Evolutionary conservation across 495 filamentous ascomycete genomes (phyloP).

Genomic region (Penicillium flavigenum): DNA sequence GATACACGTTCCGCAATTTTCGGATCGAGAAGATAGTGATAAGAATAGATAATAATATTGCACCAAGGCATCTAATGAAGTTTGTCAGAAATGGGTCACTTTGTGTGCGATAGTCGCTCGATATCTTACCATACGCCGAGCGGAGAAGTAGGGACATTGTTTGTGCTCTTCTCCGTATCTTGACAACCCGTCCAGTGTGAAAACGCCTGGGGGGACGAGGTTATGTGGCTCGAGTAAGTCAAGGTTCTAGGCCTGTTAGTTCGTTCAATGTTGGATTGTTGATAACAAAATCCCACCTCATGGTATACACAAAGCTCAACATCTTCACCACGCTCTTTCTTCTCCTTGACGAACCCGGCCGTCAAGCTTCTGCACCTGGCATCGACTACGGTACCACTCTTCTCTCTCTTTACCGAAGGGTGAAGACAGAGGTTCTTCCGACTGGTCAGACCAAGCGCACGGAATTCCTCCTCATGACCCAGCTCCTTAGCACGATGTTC

Average conservation of each 20-base stretch:
- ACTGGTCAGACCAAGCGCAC: conserved; percentile 88
- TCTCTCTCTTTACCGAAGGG: conserved; percentile 91
- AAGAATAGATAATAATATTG: conserved; percentile 99
- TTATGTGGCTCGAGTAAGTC: conserved; percentile 93
- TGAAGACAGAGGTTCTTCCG: conserved; percentile 97
- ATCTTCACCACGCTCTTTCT: conserved; percentile 90
- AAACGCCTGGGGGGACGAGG: conserved; percentile 88
- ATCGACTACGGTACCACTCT: conserved; percentile 91
- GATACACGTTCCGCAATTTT: conserved; percentile 98
- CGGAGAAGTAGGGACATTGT: conserved; percentile 97
- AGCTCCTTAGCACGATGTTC: conserved; percentile 86
- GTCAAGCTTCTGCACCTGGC: conserved; percentile 93
- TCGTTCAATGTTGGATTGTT: not conserved
- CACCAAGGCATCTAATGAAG: conserved; percentile 82
- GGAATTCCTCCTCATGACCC: conserved; percentile 85
- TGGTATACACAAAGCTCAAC: conserved; percentile 95
- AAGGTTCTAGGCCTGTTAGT: conserved; percentile 63
- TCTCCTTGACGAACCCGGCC: conserved; percentile 94
- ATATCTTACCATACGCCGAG: conserved; percentile 81
- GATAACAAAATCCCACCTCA: conserved; percentile 56
- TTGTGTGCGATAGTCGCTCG: not conserved
- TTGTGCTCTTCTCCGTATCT: conserved; percentile 92
- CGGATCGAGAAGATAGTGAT: conserved; percentile 95
- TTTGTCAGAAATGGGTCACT: conserved; percentile 13
- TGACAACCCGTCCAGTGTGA: conserved; percentile 87